Evolutionary conservation across 31 red algal species (phyloP), one percentile per base, ranked within the genome.

Genomic region (Bonnemaisonia californica): DNA sequence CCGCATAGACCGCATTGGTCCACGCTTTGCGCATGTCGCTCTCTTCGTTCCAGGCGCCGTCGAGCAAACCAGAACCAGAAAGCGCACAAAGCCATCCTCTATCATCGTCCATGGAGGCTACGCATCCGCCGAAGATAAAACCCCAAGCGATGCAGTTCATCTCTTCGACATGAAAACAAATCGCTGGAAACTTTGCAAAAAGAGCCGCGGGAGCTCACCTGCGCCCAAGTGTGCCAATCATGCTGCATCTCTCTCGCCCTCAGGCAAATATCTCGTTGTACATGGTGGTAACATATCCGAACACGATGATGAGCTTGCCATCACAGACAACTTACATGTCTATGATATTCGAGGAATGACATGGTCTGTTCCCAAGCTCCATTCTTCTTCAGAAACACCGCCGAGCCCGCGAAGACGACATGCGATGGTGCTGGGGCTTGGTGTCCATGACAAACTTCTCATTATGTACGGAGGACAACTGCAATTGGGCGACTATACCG

Each of bases 71-170:
- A 42, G 84, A 4, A 64, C 78, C 9, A 33, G 64, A 22, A 42
- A 57, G 8, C 83, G 87, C 3, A 51, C 80, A 59, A 81, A 81
- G 58, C 34, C 78, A 1, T 59, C 69, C 12, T 54, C 66, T 0
- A 82, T 90, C 21, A 28, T 82, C 63, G 78, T 81, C 8, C 78
- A 82, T 74, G 87, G 87, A 1, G 87, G 87, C 19, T 90, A 76
- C 32, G 35, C 41, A 4, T 51, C 42, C 9, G 57, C 18, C 0
- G n/a, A 74, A 1, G 71, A 83, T 54, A 27, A 69, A 29, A 3
- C 32, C 2, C 78, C 87, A 2, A 32, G 48, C 2, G 19, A 42
- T n/a, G 57, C 67, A 35, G 36, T 90, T 2, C 87, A 90, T 61
- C 32, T 82, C 11, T 82, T 82, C 56, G 78, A 90, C 61, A 70